These are phyloP conservation scores for Lagerstroemia speciosa DNA, from an alignment of 345 rosid genomes.

Conservation along the genomic window DNA sequence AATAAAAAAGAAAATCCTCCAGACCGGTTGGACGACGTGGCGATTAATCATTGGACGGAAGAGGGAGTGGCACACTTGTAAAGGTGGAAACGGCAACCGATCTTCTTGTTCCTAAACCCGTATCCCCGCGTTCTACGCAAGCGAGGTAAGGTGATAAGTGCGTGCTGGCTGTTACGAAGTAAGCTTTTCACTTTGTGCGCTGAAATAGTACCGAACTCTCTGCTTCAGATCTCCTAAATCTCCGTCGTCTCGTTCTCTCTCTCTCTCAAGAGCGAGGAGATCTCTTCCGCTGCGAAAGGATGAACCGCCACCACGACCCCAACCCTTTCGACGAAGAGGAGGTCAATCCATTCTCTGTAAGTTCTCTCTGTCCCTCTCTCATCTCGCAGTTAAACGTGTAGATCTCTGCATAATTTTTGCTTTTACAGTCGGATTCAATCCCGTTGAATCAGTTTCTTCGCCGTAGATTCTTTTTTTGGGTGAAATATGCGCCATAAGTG, in stretches of 20 bases:
- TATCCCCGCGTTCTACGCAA: slow-evolving; percentile 10
- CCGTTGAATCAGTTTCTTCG: neutral
- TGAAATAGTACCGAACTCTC: neutral
- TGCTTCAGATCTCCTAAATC: neutral
- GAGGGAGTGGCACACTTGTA: neutral
- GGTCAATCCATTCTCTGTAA: slow-evolving; percentile 96
- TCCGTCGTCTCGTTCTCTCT: slow-evolving; percentile 6
- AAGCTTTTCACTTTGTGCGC: neutral
- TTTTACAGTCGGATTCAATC: neutral
- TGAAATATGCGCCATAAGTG: neutral
- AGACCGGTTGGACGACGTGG: neutral
- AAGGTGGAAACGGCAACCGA: slow-evolving; percentile 3
- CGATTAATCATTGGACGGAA: neutral
- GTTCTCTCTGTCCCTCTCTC: neutral
- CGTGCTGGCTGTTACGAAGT: neutral
- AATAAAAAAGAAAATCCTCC: neutral
- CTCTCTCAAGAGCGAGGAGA: neutral
- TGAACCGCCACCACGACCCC: slow-evolving; percentile 87
- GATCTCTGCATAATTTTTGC: neutral
- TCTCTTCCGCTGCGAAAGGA: slow-evolving; percentile 13
- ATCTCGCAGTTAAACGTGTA: slow-evolving; percentile 24
- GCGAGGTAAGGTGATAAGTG: slow-evolving; percentile 1
- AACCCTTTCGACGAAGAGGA: slow-evolving; percentile 94
- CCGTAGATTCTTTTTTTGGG: neutral
- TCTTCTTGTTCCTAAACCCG: neutral